Evolutionary conservation across 805 yeast species (phyloP).

Genomic region (Alloascoidea africana): DNA sequence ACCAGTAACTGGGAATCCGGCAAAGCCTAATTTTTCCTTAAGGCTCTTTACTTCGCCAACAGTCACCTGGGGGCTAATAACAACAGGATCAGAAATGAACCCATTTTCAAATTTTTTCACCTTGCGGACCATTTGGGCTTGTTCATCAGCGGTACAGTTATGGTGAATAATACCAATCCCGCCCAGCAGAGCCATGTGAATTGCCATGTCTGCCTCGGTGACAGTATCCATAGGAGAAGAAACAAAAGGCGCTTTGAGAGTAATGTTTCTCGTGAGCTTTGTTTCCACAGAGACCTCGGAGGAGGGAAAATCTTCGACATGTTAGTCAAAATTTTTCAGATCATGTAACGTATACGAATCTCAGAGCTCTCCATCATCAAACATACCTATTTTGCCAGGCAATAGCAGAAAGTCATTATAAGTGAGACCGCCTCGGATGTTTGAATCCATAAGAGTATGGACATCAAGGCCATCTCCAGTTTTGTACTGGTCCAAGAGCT

Average conservation of each 20-base stretch:
- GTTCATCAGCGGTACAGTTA: slow-evolving; percentile 93
- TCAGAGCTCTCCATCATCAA: neutral
- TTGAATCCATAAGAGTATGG: slow-evolving; percentile 77
- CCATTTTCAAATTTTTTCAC: slow-evolving; percentile 97
- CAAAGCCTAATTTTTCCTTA: slow-evolving; percentile 69
- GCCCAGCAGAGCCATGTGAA: slow-evolving; percentile 94
- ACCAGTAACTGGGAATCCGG: slow-evolving; percentile 99
- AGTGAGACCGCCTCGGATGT: slow-evolving; percentile 87
- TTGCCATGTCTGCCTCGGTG: slow-evolving; percentile 95
- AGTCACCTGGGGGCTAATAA: slow-evolving; percentile 58
- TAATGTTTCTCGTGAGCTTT: slow-evolving; percentile 79
- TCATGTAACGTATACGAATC: neutral
- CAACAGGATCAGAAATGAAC: slow-evolving; percentile 88
- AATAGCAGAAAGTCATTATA: slow-evolving; percentile 91
- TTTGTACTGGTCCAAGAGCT: slow-evolving; percentile 47
- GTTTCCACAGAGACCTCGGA: slow-evolving; percentile 66
- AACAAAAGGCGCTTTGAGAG: slow-evolving; percentile 86
- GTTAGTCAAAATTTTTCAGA: neutral
- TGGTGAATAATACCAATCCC: slow-evolving; percentile 98
- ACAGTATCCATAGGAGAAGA: slow-evolving; percentile 99
- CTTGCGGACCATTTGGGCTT: slow-evolving; percentile 94
- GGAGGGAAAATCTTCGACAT: slow-evolving; percentile 52
- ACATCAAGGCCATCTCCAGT: slow-evolving; percentile 78
- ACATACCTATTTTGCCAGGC: slow-evolving; percentile 69
- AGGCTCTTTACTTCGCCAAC: slow-evolving; percentile 69